Base-by-base conservation (phyloP, 2,329 filamentous ascomycete genomes). In the Xylariales sp. region DNA sequence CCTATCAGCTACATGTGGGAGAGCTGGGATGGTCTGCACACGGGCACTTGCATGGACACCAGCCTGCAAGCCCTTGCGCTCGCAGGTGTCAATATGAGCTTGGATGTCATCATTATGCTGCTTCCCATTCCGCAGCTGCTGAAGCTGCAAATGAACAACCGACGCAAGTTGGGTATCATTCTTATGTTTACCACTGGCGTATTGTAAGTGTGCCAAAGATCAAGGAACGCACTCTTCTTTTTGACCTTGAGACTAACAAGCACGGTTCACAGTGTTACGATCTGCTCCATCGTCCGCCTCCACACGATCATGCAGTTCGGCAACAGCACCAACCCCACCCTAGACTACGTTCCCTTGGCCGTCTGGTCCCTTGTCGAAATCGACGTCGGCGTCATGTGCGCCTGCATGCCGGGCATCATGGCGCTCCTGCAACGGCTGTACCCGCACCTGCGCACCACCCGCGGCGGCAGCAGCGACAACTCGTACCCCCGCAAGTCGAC, bases 161-260 rank as follows among this genome's bases (percentile, higher is more conserved):
- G 66, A 55, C 70, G 70, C 53, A 74, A 70, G 55, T 13, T 67
- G 5, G 60, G 65, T 33, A 61, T 70, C 2, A 48, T 34, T 69
- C 33, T 72, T 11, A 50, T 51, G 2, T 47, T 70, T 15, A 68
- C 72, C 41, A 7, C 69, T 1, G 59, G 60, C 47, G 67, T 72
- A 44, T 55, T 72, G 29, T 56, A 50, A 41, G 40, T n/a, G n/a
- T n/a, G n/a, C n/a, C n/a, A n/a, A n/a, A n/a, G n/a, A n/a, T 20
- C 18, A 14, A 13, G 0, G 45, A 71, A 0, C 67, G 67, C 0
- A 48, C 70, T 17, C 56, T 63, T n/a, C 44, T 72, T 1, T 42
- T 53, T 4, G 49, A 47, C 0, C 47, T 14, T 11, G n/a, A 14
- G 5, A 31, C 29, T 28, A 29, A 25, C 36, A 19, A 5, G 8